phyloP scores from a whole-genome alignment of 2,329 filamentous ascomycete genomes.

The Trichoderma hamatum region DNA sequence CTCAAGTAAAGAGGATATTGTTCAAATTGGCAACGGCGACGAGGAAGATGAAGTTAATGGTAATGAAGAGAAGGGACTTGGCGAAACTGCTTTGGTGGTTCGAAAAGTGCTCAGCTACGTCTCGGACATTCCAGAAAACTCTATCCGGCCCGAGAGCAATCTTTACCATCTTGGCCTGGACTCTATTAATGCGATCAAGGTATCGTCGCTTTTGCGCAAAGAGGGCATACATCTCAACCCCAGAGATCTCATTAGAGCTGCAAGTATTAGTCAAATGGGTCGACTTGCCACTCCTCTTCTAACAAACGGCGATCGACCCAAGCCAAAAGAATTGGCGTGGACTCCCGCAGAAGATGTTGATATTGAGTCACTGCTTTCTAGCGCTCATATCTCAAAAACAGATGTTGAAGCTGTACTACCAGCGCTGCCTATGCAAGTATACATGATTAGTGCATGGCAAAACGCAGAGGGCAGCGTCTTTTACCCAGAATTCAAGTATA shows the following conservation, averaged over 20 bases:
- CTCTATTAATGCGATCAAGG: conserved; percentile 89
- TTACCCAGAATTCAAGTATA: conserved; percentile 71
- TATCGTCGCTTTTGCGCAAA: conserved; percentile 70
- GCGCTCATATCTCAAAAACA: conserved; percentile 45
- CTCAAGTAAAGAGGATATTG: not conserved
- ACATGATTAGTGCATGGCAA: conserved; percentile 79
- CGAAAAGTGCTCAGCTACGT: conserved; percentile 57
- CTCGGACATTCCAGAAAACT: conserved; percentile 59
- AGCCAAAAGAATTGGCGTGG: conserved; percentile 28
- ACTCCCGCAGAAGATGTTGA: conserved; percentile 45
- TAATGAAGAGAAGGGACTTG: conserved; percentile 37
- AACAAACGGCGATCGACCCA: not conserved
- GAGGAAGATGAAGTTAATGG: not conserved
- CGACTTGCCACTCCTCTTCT: conserved; percentile 23
- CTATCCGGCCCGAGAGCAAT: conserved; percentile 64
- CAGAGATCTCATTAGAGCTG: conserved; percentile 69
- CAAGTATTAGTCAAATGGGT: conserved; percentile 68
- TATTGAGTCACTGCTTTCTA: conserved; percentile 41
- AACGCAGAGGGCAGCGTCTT: conserved; percentile 68
- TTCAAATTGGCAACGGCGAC: not conserved
- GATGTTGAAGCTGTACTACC: conserved; percentile 65
- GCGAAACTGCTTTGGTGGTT: conserved; percentile 43
- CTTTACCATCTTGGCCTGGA: conserved; percentile 88
- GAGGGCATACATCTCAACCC: conserved; percentile 65
- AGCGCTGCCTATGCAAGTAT: conserved; percentile 74